Percentiles rank a stretch among this genome's conserved stretches.
phyloP scores from a whole-genome alignment of 495 filamentous ascomycete species.

The Podospora anserina region DNA sequence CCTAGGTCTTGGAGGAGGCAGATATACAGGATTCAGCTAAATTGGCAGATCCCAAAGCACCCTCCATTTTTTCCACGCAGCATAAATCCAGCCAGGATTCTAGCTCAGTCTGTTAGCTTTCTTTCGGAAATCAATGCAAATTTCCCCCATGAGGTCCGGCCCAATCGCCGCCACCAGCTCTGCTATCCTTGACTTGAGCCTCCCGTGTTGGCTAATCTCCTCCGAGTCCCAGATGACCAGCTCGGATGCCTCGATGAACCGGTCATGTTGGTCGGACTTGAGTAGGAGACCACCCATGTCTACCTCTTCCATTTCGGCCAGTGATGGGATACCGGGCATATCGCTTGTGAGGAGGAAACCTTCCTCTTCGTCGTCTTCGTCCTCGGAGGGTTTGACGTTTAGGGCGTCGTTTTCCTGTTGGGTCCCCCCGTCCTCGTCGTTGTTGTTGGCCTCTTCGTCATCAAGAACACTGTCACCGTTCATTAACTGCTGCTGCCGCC shows the following conservation, averaged over 20 bases:
- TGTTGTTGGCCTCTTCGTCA: background rate
- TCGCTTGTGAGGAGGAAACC: constrained; percentile 61
- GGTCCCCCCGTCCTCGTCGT: background rate
- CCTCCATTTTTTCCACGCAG: background rate
- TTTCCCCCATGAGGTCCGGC: constrained; percentile 9
- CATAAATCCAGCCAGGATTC: background rate
- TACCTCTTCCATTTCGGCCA: constrained; percentile 57
- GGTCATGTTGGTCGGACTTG: constrained; percentile 28
- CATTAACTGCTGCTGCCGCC: constrained; percentile 34
- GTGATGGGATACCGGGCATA: constrained; percentile 76
- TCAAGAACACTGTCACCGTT: constrained; percentile 14
- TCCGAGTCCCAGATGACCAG: constrained; percentile 66
- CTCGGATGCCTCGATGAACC: constrained; percentile 45
- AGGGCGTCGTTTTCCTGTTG: constrained; percentile 15
- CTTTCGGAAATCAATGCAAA: constrained; percentile 9
- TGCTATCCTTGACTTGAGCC: constrained; percentile 64
- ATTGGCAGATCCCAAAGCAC: background rate
- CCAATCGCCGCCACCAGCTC: constrained; percentile 70
- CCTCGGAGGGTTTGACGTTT: constrained; percentile 32
- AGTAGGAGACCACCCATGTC: constrained; percentile 58
- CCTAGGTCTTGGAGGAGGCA: too few relatives aligned
- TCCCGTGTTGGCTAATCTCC: constrained; percentile 47
- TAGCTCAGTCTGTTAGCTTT: background rate
- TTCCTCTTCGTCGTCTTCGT: constrained; percentile 43
- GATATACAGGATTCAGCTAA: too few relatives aligned